Evolutionary conservation across 108 stramenopile species (phyloP).

Genomic region (Fragilaria crotonensis): DNA sequence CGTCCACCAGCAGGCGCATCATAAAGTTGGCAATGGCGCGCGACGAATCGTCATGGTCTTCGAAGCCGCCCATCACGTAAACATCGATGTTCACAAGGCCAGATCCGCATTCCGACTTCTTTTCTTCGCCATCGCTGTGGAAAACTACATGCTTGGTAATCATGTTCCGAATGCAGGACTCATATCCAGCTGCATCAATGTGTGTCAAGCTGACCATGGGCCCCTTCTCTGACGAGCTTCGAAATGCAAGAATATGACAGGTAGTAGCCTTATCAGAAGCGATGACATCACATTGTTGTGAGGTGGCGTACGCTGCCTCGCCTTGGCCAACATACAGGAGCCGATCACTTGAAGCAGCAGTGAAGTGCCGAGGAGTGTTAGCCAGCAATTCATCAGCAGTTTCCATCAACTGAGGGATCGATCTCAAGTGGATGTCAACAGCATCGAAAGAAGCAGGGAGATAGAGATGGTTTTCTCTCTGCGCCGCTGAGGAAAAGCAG

Average conservation of each 20-base stretch:
- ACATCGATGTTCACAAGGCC: conserved; percentile 35
- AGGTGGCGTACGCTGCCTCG: conserved; percentile 34
- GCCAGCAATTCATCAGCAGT: conserved; percentile 3
- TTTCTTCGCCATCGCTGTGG: conserved; percentile 27
- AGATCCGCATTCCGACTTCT: conserved; percentile 1
- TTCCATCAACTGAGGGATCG: conserved; percentile 3
- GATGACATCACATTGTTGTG: conserved; percentile 37
- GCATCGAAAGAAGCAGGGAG: not conserved
- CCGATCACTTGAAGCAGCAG: conserved; percentile 2
- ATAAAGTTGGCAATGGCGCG: conserved; percentile 45
- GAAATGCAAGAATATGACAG: conserved; percentile 77
- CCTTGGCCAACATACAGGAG: conserved; percentile 46
- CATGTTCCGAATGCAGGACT: conserved; percentile 49
- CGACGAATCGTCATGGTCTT: conserved; percentile 42
- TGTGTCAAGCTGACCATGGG: conserved; percentile 54
- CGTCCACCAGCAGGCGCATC: conserved; percentile 35
- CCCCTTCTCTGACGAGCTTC: conserved; percentile 17
- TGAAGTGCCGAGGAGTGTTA: not conserved
- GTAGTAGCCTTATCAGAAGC: conserved; percentile 75
- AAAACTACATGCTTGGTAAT: conserved; percentile 46
- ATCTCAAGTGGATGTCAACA: not conserved
- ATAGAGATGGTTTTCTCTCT: not conserved
- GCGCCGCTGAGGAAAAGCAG: not conserved
- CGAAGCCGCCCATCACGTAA: conserved; percentile 75
- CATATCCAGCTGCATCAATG: conserved; percentile 57